phyloP scores from a whole-genome alignment of 1,284 basidiomycete genomes.

The Papiliotrema fonsecae region DNA sequence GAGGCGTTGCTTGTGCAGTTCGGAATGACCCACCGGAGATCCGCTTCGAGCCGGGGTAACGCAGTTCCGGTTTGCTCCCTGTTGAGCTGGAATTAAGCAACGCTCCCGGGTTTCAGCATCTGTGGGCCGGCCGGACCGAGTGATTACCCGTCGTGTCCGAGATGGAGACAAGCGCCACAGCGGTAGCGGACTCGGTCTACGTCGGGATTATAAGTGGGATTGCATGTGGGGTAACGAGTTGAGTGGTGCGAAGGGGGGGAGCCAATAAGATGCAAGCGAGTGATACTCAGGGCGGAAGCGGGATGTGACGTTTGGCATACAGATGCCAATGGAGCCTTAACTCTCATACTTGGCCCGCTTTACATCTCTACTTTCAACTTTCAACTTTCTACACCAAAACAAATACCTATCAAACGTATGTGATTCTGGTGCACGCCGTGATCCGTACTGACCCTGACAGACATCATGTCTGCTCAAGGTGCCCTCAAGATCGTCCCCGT shows the following conservation, averaged over 20 bases:
- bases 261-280: neutral
- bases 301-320: neutral
- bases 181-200: too few species aligned
- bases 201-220: constrained; percentile 11
- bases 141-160: too few species aligned
- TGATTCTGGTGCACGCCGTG: neutral
- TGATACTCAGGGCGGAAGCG: neutral
- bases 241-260: neutral
- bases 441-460: neutral
- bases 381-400: neutral
- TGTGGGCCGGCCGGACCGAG: too few species aligned
- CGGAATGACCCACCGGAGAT: too few species aligned
- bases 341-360: neutral
- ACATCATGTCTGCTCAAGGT: constrained; percentile 31
- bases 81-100: too few species aligned
- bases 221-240: neutral
- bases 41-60: too few species aligned
- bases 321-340: neutral
- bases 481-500: constrained; percentile 44
- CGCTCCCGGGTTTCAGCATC: too few species aligned
- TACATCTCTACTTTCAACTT: neutral
- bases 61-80: too few species aligned
- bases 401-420: neutral
- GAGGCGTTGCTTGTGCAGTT: too few species aligned
- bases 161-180: too few species aligned